Percentiles rank a stretch among this genome's conserved stretches.
These are phyloP conservation scores for Fusarium veterinarium DNA, from an alignment of 2,329 filamentous ascomycete genomes.

Conservation along the genomic window DNA sequence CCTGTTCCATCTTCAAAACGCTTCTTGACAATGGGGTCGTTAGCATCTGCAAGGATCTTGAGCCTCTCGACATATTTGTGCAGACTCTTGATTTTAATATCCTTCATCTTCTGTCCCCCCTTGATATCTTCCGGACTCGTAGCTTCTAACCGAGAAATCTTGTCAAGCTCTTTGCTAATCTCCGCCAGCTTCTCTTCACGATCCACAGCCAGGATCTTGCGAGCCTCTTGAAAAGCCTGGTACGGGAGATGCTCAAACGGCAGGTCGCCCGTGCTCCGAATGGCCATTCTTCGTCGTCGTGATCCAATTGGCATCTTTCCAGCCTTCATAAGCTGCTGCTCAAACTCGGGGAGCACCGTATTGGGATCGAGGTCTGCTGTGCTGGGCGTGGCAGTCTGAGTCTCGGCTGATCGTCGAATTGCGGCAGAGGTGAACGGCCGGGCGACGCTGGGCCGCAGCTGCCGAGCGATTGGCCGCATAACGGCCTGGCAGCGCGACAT, in stretches of 20 bases:
- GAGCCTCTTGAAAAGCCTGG: slow-evolving; percentile 97
- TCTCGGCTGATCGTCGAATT: slow-evolving; percentile 45
- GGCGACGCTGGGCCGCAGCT: slow-evolving; percentile 54
- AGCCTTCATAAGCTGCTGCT: slow-evolving; percentile 75
- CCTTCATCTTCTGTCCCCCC: slow-evolving; percentile 73
- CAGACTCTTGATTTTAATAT: slow-evolving; percentile 76
- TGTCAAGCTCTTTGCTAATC: slow-evolving; percentile 74
- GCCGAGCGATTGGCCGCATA: slow-evolving; percentile 66
- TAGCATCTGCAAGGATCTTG: slow-evolving; percentile 93
- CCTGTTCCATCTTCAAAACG: slow-evolving; percentile 91
- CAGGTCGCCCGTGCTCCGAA: slow-evolving; percentile 72
- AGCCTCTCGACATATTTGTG: slow-evolving; percentile 77
- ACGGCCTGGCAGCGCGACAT: slow-evolving; percentile 73
- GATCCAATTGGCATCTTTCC: slow-evolving; percentile 83
- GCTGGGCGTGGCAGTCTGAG: slow-evolving; percentile 41
- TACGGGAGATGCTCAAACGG: slow-evolving; percentile 96
- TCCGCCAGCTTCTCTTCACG: slow-evolving; percentile 81
- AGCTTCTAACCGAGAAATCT: slow-evolving; percentile 75
- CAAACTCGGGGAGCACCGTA: slow-evolving; percentile 67
- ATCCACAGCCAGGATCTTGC: slow-evolving; percentile 83
- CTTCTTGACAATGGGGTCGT: slow-evolving; percentile 93
- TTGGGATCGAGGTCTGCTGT: slow-evolving; percentile 69
- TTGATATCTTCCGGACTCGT: slow-evolving; percentile 66
- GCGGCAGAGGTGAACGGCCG: slow-evolving; percentile 52
- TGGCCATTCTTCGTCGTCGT: slow-evolving; percentile 80